Base-by-base conservation (phyloP, 208 protist species). In the Endotrypanum monterogeii region DNA sequence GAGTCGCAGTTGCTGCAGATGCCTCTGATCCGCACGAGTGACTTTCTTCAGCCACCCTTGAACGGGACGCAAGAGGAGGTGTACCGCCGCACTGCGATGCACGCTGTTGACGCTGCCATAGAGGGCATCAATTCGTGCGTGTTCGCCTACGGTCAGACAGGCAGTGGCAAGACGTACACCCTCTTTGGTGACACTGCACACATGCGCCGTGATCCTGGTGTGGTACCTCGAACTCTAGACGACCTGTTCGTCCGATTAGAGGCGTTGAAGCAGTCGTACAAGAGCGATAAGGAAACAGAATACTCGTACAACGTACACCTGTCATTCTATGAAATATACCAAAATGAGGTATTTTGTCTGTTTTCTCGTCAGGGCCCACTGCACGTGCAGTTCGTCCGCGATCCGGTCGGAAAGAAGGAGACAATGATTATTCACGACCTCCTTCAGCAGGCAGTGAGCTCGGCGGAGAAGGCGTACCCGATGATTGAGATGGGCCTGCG, bases 401-500 rank as follows among this genome's bases (percentile, higher is more conserved):
- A 91, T 62, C 18, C 67, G 5, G 57, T 48, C 8, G 82, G 89
- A 23, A 90, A 86, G 78, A 83, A 79, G 67, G 88, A 92, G 70
- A 87, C 81, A 30, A 87, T 91, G 83, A 71, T 86, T 51, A 89
- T 94, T 71, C 78, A 89, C 51, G 82, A 92, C 44, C 77, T 94
- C 39, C 84, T 86, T 71, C 82, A 89, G 69, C 83, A 89, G 48
- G 54, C 79, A 2, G 83, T 94, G 52, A 69, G 74, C 20, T 82
- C 75, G 23, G 79, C 85, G 5, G 87, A 87, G 63, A 88, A 86
- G 74, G 83, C 84, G 56, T 86, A 88, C 68, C 82, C 81, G 32
- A 69, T 95, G 50, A 78, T 98, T 14, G 91, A 96, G 73, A 76
- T 87, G 76, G 97, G 97, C 12, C 86, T 96, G 50, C 85, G 87